Evolutionary conservation across 2,329 filamentous ascomycete genomes (phyloP).

Genomic region (Exophiala spinifera): DNA sequence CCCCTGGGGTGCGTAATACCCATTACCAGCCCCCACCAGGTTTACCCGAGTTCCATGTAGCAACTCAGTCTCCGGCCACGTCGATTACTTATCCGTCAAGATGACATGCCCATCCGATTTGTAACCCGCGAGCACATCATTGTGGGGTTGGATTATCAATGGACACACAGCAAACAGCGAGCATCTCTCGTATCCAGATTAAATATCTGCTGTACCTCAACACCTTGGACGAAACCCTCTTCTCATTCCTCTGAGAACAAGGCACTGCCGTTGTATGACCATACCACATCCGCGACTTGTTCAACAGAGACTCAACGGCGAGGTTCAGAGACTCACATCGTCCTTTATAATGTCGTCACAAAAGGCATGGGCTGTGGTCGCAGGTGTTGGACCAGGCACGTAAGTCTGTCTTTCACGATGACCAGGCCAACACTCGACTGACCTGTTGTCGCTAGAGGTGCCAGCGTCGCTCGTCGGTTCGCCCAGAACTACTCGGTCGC

Average conservation of each 20-base stretch:
- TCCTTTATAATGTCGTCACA: conserved; percentile 24
- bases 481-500: conserved; percentile 58
- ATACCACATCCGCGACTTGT: background rate
- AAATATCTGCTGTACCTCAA: too few relatives aligned
- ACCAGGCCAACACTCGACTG: background rate
- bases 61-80: too few relatives aligned
- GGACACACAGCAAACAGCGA: background rate
- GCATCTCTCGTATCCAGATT: too few relatives aligned
- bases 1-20: too few relatives aligned
- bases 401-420: conserved; percentile 13
- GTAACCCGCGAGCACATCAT: conserved; percentile 23
- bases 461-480: conserved; percentile 59
- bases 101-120: conserved; percentile 10
- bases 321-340: conserved; percentile 6
- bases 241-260: too few relatives aligned
- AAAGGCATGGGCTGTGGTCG: conserved; percentile 46
- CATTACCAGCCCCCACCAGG: too few relatives aligned
- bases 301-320: conserved; percentile 12
- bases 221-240: too few relatives aligned
- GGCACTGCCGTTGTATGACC: background rate
- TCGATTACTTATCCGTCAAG: conserved; percentile 21
- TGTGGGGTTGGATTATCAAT: conserved; percentile 18
- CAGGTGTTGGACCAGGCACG: conserved; percentile 48
- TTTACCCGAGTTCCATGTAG: too few relatives aligned
- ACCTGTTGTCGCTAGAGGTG: conserved; percentile 42